Conservation (phyloP, 768 basidiomycete genomes). For the Phylloporus sp. region DNA sequence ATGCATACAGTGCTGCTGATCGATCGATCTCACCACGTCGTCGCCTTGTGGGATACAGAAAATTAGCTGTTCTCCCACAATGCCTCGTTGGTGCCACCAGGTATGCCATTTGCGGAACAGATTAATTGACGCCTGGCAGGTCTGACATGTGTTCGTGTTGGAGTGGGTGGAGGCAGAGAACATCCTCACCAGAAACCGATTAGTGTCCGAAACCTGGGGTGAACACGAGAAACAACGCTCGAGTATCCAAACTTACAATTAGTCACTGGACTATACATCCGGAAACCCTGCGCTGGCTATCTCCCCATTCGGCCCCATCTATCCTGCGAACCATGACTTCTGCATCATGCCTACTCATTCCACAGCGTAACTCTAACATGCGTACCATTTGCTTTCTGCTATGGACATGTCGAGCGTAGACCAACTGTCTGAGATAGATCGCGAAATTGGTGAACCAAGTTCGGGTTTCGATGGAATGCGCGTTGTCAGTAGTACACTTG, state of each 20-base stretch:
- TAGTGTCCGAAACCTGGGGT: constrained; percentile 1
- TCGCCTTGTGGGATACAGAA: not conserved
- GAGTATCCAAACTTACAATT: constrained; percentile 6
- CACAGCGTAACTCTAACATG: constrained; percentile 24
- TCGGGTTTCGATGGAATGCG: constrained; percentile 19
- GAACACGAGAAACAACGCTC: not conserved
- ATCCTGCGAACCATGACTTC: constrained; percentile 15
- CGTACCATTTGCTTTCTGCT: constrained; percentile 24
- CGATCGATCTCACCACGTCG: constrained; percentile 9
- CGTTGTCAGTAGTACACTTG: constrained; percentile 17
- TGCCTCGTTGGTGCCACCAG: constrained; percentile 14
- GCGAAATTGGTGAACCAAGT: constrained; percentile 23
- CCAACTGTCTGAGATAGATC: constrained; percentile 23
- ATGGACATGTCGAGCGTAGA: constrained; percentile 18
- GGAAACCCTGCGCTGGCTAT: not conserved
- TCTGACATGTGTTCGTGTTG: not conserved
- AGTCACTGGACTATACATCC: constrained; percentile 20
- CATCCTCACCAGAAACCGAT: too few relatives aligned
- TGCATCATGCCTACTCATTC: constrained; percentile 22
- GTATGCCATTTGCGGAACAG: constrained; percentile 1
- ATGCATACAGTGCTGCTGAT: constrained; percentile 1
- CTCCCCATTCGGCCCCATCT: constrained; percentile 13
- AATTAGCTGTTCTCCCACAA: constrained; percentile 1
- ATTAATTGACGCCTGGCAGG: not conserved
- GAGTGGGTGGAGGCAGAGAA: not conserved